Evolutionary conservation across 225 moss, liverwort and hornwort genomes (phyloP).

Genomic region (Polytrichum commune): DNA sequence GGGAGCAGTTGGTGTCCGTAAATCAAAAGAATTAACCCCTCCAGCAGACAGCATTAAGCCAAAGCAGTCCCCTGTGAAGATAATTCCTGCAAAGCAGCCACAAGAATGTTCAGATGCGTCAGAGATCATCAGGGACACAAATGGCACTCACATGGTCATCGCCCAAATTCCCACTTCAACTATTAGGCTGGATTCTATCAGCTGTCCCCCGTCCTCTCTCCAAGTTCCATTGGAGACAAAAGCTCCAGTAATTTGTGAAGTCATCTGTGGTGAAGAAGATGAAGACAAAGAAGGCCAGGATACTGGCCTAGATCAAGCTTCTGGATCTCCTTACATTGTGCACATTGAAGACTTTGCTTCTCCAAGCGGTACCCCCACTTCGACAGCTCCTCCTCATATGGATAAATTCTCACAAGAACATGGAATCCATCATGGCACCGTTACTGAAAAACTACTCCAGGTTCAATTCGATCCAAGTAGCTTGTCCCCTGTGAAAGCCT

Average conservation of each 20-base stretch:
- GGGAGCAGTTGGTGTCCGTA: slow-evolving; percentile 32
- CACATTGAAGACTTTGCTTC: slow-evolving; percentile 6
- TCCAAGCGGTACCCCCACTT: not conserved
- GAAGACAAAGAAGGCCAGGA: not conserved
- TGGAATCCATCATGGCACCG: not conserved
- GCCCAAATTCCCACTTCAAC: not conserved
- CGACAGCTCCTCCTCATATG: not conserved
- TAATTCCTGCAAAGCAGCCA: not conserved
- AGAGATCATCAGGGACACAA: not conserved
- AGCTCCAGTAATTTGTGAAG: not conserved
- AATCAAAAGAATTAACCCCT: slow-evolving; percentile 26
- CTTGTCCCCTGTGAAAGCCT: not conserved
- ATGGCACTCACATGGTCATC: not conserved
- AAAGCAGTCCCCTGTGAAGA: too few species aligned
- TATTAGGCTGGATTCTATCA: not conserved
- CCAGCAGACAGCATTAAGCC: too few species aligned
- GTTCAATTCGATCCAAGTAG: not conserved
- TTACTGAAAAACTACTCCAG: not conserved
- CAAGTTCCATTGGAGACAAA: not conserved
- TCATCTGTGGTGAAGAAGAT: not conserved
- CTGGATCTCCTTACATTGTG: slow-evolving; percentile 6
- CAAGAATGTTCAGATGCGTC: not conserved
- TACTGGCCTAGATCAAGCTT: not conserved
- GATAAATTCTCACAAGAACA: not conserved
- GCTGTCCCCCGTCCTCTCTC: not conserved